Percentiles rank a stretch among this genome's conserved stretches.
These are phyloP conservation scores for Tulasnella sp. DNA, from an alignment of 768 basidiomycete species.

Conservation along the genomic window DNA sequence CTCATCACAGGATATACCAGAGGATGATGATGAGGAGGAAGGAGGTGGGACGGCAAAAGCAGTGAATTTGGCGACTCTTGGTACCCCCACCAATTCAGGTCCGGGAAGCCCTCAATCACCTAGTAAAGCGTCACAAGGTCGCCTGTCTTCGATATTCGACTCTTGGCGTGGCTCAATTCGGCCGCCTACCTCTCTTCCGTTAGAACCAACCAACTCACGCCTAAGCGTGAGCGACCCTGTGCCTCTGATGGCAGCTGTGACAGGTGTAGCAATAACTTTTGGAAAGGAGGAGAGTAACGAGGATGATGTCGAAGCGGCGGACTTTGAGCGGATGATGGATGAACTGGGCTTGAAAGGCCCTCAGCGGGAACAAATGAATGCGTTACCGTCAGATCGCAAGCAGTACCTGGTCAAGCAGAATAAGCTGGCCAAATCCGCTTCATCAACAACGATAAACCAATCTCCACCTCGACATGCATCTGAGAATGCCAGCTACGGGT, in stretches of 20 bases:
- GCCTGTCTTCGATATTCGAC: slow-evolving; percentile 56
- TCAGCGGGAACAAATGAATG: slow-evolving; percentile 49
- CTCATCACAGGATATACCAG: slow-evolving; percentile 39
- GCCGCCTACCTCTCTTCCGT: slow-evolving; percentile 25
- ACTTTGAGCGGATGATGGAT: slow-evolving; percentile 63
- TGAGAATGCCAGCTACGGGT: slow-evolving; percentile 44
- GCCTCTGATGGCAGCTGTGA: slow-evolving; percentile 10
- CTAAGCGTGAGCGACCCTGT: slow-evolving; percentile 66
- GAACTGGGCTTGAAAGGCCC: slow-evolving; percentile 63
- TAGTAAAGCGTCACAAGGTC: slow-evolving; percentile 44
- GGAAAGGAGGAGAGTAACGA: slow-evolving; percentile 27
- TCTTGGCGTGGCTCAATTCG: slow-evolving; percentile 46
- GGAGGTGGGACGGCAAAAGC: slow-evolving; percentile 54
- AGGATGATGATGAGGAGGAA: slow-evolving; percentile 36
- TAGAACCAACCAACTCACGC: slow-evolving; percentile 25
- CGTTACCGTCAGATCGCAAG: slow-evolving; percentile 51
- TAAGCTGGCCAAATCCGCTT: slow-evolving; percentile 29
- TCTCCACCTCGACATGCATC: slow-evolving; percentile 22
- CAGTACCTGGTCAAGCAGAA: slow-evolving; percentile 53
- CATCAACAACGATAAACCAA: slow-evolving; percentile 26
- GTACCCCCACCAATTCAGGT: slow-evolving; percentile 17
- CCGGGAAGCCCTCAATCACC: slow-evolving; percentile 27
- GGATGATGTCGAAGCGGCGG: slow-evolving; percentile 31
- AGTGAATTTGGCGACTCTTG: slow-evolving; percentile 22
- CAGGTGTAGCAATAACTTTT: slow-evolving; percentile 20